phyloP scores from a whole-genome alignment of 2,329 filamentous ascomycete species.

The Clonostachys sp. region DNA sequence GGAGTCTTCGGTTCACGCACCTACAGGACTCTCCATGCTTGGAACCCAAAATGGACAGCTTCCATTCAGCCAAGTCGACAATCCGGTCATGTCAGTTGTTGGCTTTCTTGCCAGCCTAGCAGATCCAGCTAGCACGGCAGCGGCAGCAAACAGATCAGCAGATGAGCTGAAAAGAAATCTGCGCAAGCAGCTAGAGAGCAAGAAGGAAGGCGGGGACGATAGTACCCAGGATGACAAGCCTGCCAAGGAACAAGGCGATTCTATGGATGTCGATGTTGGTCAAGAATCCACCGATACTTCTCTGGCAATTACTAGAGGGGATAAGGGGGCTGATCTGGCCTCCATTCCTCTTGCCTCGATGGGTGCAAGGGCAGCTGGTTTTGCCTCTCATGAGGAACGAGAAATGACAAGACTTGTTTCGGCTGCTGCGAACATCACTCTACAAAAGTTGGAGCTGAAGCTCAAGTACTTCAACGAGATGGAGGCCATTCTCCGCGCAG shows the following conservation, averaged over 20 bases:
- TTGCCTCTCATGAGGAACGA: conserved; percentile 93
- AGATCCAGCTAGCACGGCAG: conserved; percentile 84
- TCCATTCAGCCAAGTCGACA: conserved; percentile 89
- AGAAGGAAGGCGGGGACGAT: conserved; percentile 53
- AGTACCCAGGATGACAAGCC: conserved; percentile 15
- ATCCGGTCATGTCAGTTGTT: conserved; percentile 94
- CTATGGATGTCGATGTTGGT: conserved; percentile 60
- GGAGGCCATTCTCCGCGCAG: conserved; percentile 85
- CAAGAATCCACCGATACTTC: conserved; percentile 46
- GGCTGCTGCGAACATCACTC: conserved; percentile 85
- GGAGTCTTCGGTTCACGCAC: conserved; percentile 47
- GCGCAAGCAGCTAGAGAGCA: conserved; percentile 60
- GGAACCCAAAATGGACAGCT: conserved; percentile 73
- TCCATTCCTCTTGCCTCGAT: conserved; percentile 82
- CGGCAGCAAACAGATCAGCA: conserved; percentile 82
- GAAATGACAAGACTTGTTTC: conserved; percentile 94
- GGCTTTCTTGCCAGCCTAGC: conserved; percentile 89
- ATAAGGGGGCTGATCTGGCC: conserved; percentile 48
- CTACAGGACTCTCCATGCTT: conserved; percentile 59
- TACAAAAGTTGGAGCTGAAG: conserved; percentile 95
- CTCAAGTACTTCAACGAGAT: conserved; percentile 95
- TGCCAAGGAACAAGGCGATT: conserved; percentile 47
- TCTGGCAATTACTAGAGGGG: conserved; percentile 42
- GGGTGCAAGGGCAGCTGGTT: conserved; percentile 77
- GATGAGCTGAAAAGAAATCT: conserved; percentile 80